These are phyloP conservation scores for Rhizophora mangle DNA, from an alignment of 345 rosid genomes.

Conservation along the genomic window DNA sequence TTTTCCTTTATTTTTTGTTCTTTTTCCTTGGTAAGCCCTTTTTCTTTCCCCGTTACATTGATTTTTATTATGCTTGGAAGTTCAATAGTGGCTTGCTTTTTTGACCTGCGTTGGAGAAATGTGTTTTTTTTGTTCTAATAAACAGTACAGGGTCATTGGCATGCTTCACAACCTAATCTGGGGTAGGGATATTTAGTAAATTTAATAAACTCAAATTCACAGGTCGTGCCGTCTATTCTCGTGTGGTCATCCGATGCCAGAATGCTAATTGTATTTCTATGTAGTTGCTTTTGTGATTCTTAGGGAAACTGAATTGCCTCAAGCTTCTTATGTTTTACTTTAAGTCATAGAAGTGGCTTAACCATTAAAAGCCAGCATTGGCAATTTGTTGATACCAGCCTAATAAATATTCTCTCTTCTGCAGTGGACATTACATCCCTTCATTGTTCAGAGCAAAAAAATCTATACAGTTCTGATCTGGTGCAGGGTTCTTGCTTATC, in stretches of 20 bases:
- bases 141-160: no score
- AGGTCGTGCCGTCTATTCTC: no score
- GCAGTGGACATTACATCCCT: constrained; percentile 3
- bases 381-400: background rate
- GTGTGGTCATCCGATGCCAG: no score
- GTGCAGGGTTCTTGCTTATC: constrained; percentile 3
- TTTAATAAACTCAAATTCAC: no score
- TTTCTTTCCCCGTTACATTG: background rate
- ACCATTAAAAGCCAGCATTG: background rate
- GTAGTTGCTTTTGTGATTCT: background rate
- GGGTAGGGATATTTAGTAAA: no score
- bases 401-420: background rate
- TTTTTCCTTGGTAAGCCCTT: constrained; percentile 25
- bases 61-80: background rate
- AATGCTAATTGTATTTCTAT: no score
- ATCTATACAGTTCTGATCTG: background rate
- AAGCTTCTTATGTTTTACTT: background rate
- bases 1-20: constrained; percentile 27
- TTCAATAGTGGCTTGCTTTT: background rate
- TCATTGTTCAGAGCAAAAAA: constrained; percentile 1
- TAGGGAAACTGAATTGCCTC: background rate
- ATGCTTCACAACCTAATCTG: no score
- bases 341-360: background rate
- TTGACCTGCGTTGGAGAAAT: no score
- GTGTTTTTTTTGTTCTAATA: no score